These are phyloP conservation scores for Musa itinerans DNA, from an alignment of 176 grass and related monocot species.

Conservation along the genomic window DNA sequence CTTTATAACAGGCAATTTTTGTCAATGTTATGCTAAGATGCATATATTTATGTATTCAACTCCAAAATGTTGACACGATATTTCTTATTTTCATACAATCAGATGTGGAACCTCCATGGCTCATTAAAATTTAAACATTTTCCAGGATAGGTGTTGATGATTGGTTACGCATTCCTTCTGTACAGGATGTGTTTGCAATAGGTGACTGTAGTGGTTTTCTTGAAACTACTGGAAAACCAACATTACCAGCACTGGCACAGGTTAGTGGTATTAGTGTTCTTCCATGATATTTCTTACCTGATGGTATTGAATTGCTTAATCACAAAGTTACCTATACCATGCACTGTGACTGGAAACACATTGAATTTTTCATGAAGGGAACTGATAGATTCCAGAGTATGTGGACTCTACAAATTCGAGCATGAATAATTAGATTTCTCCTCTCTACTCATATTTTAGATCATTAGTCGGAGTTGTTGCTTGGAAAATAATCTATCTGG, in stretches of 20 bases:
- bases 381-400: no score
- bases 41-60: neutral
- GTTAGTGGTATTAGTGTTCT: conserved; percentile 20
- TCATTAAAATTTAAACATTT: conserved; percentile 13
- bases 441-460: no score
- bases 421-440: no score
- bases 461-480: no score
- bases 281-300: neutral
- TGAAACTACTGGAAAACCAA: conserved; percentile 73
- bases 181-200: conserved; percentile 65
- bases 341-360: neutral
- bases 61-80: neutral
- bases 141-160: conserved; percentile 84
- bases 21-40: neutral
- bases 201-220: conserved; percentile 94
- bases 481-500: no score
- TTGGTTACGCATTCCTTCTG: conserved; percentile 81
- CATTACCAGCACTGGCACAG: conserved; percentile 92
- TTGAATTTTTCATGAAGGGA: no score
- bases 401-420: no score
- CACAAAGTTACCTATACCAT: neutral
- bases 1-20: neutral
- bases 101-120: neutral
- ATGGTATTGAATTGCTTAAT: neutral
- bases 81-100: neutral